Evolutionary conservation across 257 asterid genomes (phyloP).

Genomic region (Fraxinus excelsior): DNA sequence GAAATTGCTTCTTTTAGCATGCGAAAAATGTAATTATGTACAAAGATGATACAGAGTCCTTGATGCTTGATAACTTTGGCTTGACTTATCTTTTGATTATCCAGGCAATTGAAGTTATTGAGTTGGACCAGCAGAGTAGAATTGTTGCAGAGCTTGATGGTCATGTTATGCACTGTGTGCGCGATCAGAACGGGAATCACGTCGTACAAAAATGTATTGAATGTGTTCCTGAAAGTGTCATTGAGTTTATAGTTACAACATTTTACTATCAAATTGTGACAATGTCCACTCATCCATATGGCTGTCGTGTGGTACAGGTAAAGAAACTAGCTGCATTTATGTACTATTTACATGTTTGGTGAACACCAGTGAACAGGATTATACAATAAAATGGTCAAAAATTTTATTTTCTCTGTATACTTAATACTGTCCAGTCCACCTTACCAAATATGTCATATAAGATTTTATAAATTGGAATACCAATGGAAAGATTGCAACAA

Average conservation of each 20-base stretch:
- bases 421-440: background rate
- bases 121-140: slow-evolving; percentile 64
- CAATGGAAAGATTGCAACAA: slow-evolving; percentile 5
- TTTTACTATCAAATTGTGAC: slow-evolving; percentile 69
- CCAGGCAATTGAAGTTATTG: slow-evolving; percentile 79
- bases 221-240: slow-evolving; percentile 66
- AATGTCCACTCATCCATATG: slow-evolving; percentile 81
- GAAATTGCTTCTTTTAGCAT: background rate
- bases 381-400: background rate
- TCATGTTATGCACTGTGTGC: slow-evolving; percentile 77
- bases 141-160: slow-evolving; percentile 87
- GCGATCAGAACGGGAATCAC: slow-evolving; percentile 87
- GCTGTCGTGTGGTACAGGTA: slow-evolving; percentile 92
- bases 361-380: background rate
- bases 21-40: background rate
- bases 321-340: slow-evolving; percentile 9
- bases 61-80: slow-evolving; percentile 10
- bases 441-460: background rate
- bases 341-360: background rate
- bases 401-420: background rate
- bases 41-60: background rate
- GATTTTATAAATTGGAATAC: background rate
- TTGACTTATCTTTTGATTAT: slow-evolving; percentile 13
- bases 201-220: slow-evolving; percentile 88
- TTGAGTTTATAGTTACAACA: slow-evolving; percentile 63